Evolutionary conservation across 2,329 filamentous ascomycete genomes (phyloP), one percentile per base, ranked within the genome.

Genomic region (Hypoxylon sp.): DNA sequence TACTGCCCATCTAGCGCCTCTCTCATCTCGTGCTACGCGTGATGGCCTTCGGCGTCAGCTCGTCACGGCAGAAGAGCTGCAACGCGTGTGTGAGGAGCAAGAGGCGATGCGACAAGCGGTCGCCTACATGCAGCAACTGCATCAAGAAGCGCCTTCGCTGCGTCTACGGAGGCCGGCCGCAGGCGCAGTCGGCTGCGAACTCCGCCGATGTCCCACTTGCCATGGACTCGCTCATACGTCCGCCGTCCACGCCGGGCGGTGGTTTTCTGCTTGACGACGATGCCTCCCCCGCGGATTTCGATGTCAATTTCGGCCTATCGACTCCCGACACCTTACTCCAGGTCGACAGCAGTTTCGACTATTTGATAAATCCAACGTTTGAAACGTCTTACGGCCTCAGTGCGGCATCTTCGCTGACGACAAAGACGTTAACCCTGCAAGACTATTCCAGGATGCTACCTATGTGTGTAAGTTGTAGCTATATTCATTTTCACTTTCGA

Each of bases 11-110:
- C 24, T 20, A 52, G 8, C 10, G 4, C 8, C 6, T 15, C 31
- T 11, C 9, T 10, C 27, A 3, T 18, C 15, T 35, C 31, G 15
- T 18, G n/a, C 15, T 35, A 18, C 33, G 23, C 31, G 10, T 18
- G 9, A 66, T 66, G 62, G 53, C 56, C 31, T 49, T 42, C 7
- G 24, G 53, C 27, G 48, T 38, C 27, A 38, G 42, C 8, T 35
- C 49, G 24, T 85, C 75, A 82, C 72, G 78, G 57, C 79, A 80
- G 64, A 80, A 79, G 74, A 80, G 77, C 71, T 81, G 78, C 72
- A 78, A 80, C 61, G 74, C 77, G 49, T 81, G 79, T 63, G 78
- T 81, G 45, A 73, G 73, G 49, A 75, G 77, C 67, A 81, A 81
- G 68, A 73, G 78, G 46, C 74, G 78, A 57, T 81, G 79, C 68